These are phyloP conservation scores for Sporothrix sp. DNA, from an alignment of 2,329 filamentous ascomycete species.

Conservation along the genomic window DNA sequence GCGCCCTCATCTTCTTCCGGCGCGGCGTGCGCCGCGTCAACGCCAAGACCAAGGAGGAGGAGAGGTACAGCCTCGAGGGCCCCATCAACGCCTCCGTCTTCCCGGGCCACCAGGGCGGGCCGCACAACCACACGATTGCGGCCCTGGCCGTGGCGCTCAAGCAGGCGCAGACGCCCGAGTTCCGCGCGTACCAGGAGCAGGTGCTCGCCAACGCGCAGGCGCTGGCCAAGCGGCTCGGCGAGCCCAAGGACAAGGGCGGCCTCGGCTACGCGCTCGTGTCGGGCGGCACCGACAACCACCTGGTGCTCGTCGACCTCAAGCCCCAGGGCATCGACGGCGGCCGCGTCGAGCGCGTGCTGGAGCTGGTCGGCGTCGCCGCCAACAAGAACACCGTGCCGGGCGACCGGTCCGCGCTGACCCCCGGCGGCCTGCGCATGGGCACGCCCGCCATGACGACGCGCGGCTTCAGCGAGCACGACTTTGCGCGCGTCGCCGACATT, in stretches of 20 bases:
- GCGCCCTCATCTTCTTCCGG: constrained; percentile 97
- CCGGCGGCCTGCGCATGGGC: constrained; percentile 86
- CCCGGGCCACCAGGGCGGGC: constrained; percentile 94
- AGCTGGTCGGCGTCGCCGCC: constrained; percentile 88
- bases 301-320: constrained; percentile 87
- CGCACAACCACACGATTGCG: constrained; percentile 98
- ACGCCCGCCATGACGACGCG: constrained; percentile 96
- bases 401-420: constrained; percentile 85
- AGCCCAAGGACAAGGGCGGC: constrained; percentile 62
- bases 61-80: constrained; percentile 79
- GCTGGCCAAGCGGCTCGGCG: constrained; percentile 59
- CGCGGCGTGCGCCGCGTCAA: constrained; percentile 79
- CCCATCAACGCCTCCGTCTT: constrained; percentile 97
- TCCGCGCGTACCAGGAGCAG: constrained; percentile 83
- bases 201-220: constrained; percentile 88
- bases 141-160: constrained; percentile 89
- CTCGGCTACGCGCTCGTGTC: constrained; percentile 84
- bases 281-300: constrained; percentile 94
- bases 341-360: constrained; percentile 79
- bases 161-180: constrained; percentile 81
- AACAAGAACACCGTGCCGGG: constrained; percentile 99
- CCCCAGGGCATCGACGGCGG: constrained; percentile 79
- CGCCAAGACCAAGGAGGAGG: constrained; percentile 75
- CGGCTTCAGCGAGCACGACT: constrained; percentile 84
- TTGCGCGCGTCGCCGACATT: constrained; percentile 74